Evolutionary conservation across 2,329 filamentous ascomycete genomes (phyloP), one percentile per base, ranked within the genome.

Genomic region (Colletotrichum somersetense): DNA sequence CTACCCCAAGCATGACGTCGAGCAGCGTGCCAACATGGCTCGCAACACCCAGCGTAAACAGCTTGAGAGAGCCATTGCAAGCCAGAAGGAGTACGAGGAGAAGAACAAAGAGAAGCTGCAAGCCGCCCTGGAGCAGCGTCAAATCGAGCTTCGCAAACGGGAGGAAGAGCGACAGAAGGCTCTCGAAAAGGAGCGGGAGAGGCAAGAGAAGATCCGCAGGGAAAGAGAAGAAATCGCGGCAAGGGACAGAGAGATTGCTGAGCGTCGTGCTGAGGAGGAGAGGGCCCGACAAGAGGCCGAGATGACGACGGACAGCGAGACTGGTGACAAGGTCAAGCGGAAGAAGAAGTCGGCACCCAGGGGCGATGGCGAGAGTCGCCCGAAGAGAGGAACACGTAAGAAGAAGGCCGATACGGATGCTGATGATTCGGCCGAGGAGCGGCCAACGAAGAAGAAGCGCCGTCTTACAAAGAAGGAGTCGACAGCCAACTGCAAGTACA

Each of bases 1-100:
- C 0, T 99, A 98, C 81, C 96, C 96, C 8, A 92, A 94, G 77
- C 89, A 92, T 72, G 94, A 98, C 76, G 90, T 99, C 46, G 96
- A 98, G 81, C 94, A 97, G 82, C 94, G 97, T 79, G 96, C 96
- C 55, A 97, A 94, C 86, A 99, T 99, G 96, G 95, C 94, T 75
- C 91, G 93, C 73, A 97, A 98, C 80, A 99, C 97, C 1, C 94
- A 97, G 84, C 92, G 93, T 75, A 95, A 94, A 77, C 96, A 99
- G 81, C 89, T 99, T 16, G 94, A 97, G 78, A 91, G 95, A 77
- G 92, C 93, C 5, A 89, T 96, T 59, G 91, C 94, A 75, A 92
- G 90, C 75, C 96, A 99, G 80, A 92, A 90, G 74, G 93, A 97
- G 74, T 98, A 97, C 81, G 96, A 99, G 81, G 92, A 95, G 77